Base-by-base conservation (phyloP, 1,139 yeast genomes). In the Kurtzmaniella natalensis region DNA sequence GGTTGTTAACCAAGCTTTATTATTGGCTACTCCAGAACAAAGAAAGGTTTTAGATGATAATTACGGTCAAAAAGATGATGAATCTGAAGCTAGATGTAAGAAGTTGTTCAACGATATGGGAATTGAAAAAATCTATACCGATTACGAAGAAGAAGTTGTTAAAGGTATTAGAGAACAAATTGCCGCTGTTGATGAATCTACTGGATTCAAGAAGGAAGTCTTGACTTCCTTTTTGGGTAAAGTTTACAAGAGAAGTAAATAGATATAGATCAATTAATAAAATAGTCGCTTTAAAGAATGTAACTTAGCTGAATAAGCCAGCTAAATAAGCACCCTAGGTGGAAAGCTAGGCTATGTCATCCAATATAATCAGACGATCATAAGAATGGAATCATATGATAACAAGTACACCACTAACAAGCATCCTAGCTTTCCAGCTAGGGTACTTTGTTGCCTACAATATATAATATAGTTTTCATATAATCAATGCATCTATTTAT, bases 1-100 rank as follows among this genome's bases (percentile, higher is more conserved):
- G 99, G 81, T 94, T 40, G 76, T 94, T 51, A 92, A 92, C 72
- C 86, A 87, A 52, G 98, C 98, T 7, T 74, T 94, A 50, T 75
- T 82, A 57, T 70, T 80, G 48, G 94, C 78, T 34, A 72, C 77
- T 21, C 76, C 87, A 32, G 94, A 80, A 46, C 97, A 94, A 67
- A 82, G 97, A 60, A 59, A 71, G 50, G 44, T 83, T 7, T 75
- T 94, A 46, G 97, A 92, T 53, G 79, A 73, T 31, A 86, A 92
- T 69, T 94, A 94, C 58, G 99, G 98, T 48, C 71, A 76, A 52
- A 89, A 88, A 64, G 79, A 84, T 52, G 64, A 78, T 37, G 76
- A 57, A 25, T 70, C 75, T 48, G 98, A 92, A 65, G 71, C 73
- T 32, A 67, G 59, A 27, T 85, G 88, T 55, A 92, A 85, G 65